Percentiles rank a stretch among this genome's conserved stretches.
These are phyloP conservation scores for Chaetomium tenue DNA, from an alignment of 495 filamentous ascomycete genomes.

Conservation along the genomic window DNA sequence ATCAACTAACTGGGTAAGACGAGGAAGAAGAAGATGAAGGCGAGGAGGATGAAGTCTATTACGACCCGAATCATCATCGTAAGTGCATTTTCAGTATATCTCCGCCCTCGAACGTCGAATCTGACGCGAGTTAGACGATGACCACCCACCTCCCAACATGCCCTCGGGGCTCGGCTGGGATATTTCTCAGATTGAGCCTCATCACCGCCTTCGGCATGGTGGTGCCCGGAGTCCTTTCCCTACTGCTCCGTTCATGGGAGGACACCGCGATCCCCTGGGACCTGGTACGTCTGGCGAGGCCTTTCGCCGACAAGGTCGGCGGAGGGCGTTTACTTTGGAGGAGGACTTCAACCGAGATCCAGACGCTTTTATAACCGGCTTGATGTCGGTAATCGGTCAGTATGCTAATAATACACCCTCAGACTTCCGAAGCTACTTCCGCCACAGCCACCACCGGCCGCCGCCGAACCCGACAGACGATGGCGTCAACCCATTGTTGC, in stretches of 20 bases:
- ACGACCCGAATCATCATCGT: constrained; percentile 69
- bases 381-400: background rate
- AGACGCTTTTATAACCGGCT: background rate
- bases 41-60: constrained; percentile 63
- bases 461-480: constrained; percentile 57
- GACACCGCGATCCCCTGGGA: constrained; percentile 46
- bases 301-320: background rate
- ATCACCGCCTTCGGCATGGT: constrained; percentile 33
- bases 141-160: constrained; percentile 43
- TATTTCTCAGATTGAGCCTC: constrained; percentile 39
- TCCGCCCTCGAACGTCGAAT: constrained; percentile 26
- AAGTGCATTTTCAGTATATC: constrained; percentile 37
- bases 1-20: constrained; percentile 47
- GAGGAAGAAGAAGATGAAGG: constrained; percentile 74
- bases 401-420: constrained; percentile 22
- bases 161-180: constrained; percentile 49
- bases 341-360: background rate
- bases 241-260: constrained; percentile 44
- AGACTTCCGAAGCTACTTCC: constrained; percentile 45
- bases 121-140: constrained; percentile 49
- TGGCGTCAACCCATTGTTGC: constrained; percentile 75
- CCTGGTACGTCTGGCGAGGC: constrained; percentile 36
- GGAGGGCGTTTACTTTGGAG: background rate
- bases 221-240: constrained; percentile 40
- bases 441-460: constrained; percentile 30